Base-by-base conservation (phyloP, 2,329 filamentous ascomycete genomes). In the Penicillium sp. region DNA sequence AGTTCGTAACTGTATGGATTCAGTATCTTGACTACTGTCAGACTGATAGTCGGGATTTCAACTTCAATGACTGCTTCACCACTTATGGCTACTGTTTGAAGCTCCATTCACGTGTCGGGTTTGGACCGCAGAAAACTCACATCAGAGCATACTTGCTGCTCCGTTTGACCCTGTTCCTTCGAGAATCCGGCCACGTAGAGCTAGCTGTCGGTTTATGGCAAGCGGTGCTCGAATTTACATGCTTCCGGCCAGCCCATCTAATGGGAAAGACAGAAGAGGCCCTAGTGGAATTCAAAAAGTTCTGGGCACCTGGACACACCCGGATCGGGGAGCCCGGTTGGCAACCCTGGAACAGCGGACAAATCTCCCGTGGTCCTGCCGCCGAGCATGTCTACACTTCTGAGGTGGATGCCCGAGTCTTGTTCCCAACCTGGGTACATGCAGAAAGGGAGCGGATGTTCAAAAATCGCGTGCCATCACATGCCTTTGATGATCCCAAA, bases 291-390 rank as follows among this genome's bases (percentile, higher is more conserved):
- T 89, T 96, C 59, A 78, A 83, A 46, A 81, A 86, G 2, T 96
- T 94, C 61, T 97, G 94, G 94, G 91, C 96, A 57, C 89, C 86
- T 55, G 93, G 97, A 68, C 81, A 85, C 0, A 79, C 89, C 0
- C 84, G 93, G 6, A 82, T 96, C 52, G 93, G 93, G 10, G 93
- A 97, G 64, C 67, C 74, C 1, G 79, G 78, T 2, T 87, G 90
- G 3, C 78, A 80, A 58, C 91, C 92, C 1, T 97, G 92, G 92
- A 67, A 61, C 24, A 69, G 61, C 20, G 63, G 51, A 31, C 58
- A 55, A 8, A 62, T 46, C 45, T 24, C 55, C 79, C 2, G 77
- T 81, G 18, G 14, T 39, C 61, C 74, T 7, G 72, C 60, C 11
- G 22, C 34, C 39, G 50, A 57, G 16, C 69, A 70, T 22, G 61